phyloP scores from a whole-genome alignment of 2,329 filamentous ascomycete species.

The Aspergillus flavus region DNA sequence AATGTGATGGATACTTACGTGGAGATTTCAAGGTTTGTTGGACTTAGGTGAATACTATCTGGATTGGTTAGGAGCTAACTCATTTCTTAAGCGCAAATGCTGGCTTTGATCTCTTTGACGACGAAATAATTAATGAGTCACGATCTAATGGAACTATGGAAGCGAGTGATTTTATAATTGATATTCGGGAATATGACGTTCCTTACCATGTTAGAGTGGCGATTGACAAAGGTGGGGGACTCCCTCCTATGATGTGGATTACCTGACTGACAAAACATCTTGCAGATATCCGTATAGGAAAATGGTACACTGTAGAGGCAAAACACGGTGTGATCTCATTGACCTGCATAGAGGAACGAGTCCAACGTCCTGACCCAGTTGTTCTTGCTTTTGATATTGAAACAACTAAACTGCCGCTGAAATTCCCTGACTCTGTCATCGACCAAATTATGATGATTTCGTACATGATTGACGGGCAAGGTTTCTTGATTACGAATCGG shows the following conservation, averaged over 20 bases:
- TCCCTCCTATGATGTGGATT: neutral
- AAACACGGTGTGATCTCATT: conserved; percentile 89
- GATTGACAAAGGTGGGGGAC: conserved; percentile 75
- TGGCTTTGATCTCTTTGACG: conserved; percentile 93
- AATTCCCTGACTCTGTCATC: conserved; percentile 91
- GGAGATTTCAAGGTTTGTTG: conserved; percentile 77
- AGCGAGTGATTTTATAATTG: conserved; percentile 95
- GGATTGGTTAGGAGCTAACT: conserved; percentile 21
- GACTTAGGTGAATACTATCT: neutral
- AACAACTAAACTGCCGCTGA: conserved; percentile 91
- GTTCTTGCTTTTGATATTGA: conserved; percentile 99
- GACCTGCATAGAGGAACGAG: conserved; percentile 79
- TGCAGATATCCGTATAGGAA: conserved; percentile 88
- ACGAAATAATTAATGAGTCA: conserved; percentile 80
- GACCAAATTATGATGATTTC: conserved; percentile 99
- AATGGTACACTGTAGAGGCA: conserved; percentile 94
- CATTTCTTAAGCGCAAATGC: conserved; percentile 64
- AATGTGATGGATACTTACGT: conserved; percentile 98
- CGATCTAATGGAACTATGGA: conserved; percentile 78
- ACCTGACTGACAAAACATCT: conserved; percentile 24
- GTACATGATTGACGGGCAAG: conserved; percentile 99
- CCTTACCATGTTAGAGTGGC: conserved; percentile 98
- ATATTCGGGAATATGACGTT: conserved; percentile 98
- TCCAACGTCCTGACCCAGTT: conserved; percentile 92
- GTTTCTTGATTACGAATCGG: conserved; percentile 95